phyloP scores from a whole-genome alignment of 2,329 filamentous ascomycete species.

The Cytospora chrysosperma region DNA sequence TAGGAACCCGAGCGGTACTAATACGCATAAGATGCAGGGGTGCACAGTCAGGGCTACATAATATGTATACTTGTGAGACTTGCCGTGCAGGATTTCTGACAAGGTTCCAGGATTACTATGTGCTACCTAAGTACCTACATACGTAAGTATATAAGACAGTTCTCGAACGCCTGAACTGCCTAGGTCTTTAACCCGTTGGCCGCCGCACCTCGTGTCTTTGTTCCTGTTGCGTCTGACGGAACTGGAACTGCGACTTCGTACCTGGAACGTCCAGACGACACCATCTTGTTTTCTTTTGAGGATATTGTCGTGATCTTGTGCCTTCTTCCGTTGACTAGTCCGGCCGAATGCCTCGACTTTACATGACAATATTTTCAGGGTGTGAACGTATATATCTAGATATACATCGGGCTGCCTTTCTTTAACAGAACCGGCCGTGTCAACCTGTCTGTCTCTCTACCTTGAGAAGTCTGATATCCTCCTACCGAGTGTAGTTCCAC shows the following conservation, averaged over 20 bases:
- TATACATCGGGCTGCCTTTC: neutral
- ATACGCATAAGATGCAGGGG: neutral
- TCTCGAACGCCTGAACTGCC: neutral
- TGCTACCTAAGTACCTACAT: too few relatives aligned
- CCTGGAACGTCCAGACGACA: neutral
- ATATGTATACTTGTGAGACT: neutral
- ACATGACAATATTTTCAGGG: neutral
- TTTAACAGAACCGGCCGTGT: neutral
- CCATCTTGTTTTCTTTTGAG: neutral
- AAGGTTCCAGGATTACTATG: too few relatives aligned
- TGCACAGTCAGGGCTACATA: too few relatives aligned
- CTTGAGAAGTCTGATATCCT: neutral
- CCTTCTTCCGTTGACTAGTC: neutral
- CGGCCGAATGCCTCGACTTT: constrained; percentile 17
- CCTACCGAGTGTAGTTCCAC: neutral
- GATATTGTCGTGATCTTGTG: neutral
- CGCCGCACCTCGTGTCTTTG: constrained; percentile 2
- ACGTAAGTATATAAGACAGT: neutral
- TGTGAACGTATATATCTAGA: constrained; percentile 1
- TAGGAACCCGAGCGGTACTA: neutral
- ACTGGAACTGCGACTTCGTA: constrained; percentile 2
- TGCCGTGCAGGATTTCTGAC: neutral
- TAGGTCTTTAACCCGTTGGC: neutral
- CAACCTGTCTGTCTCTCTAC: neutral
- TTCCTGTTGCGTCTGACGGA: neutral